Evolutionary conservation across 2,329 filamentous ascomycete species (phyloP), one percentile per base, ranked within the genome.

Genomic region (Teratosphaeriaceae sp.): DNA sequence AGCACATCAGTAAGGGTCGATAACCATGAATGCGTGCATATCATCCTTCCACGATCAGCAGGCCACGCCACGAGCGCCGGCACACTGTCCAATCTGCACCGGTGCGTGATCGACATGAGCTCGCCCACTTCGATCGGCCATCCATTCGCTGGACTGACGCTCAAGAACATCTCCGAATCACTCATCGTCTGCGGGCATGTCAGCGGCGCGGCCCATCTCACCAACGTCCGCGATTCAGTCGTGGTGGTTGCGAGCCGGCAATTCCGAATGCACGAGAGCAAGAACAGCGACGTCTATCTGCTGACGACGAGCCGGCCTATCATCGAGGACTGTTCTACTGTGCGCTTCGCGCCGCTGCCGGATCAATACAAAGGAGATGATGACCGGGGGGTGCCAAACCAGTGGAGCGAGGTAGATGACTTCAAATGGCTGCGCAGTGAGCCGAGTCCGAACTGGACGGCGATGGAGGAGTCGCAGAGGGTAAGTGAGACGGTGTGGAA

Each of bases 371-470:
- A 50, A 31, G 45, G 44, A 22, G 49, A 66, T 43, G 47, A 43
- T 4, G 59, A 60, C 22, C 37, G 39, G 1, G 52, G 56, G 2
- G 50, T 19, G 22, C 49, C 61, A 42, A 90, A 94, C 61, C 78
- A 84, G 56, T 98, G 88, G 87, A 77, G 89, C 54, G 80, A 92
- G 57, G 85, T 97, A 13, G 87, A 97, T 63, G 92, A 98, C 63
- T 98, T 98, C 73, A 94, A 94, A 67, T 97, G 92, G 92, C 76
- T 96, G 50, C 94, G 89, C 64, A 74, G 78, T 13, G 87, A 85
- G 45, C 79, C 79, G 22, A 96, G 87, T 59, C 92, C 92, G 2
- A 89, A 98, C 60, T 98, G 90, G 88, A 78, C 72, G 24, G 65
- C 87, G 74, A 12, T 41, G 38, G 19, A 20, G 11, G 22, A 79